Evolutionary conservation across 441 rosid genomes (phyloP), one percentile per base, ranked within the genome.

Genomic region (Cnidoscolus chayamansa): DNA sequence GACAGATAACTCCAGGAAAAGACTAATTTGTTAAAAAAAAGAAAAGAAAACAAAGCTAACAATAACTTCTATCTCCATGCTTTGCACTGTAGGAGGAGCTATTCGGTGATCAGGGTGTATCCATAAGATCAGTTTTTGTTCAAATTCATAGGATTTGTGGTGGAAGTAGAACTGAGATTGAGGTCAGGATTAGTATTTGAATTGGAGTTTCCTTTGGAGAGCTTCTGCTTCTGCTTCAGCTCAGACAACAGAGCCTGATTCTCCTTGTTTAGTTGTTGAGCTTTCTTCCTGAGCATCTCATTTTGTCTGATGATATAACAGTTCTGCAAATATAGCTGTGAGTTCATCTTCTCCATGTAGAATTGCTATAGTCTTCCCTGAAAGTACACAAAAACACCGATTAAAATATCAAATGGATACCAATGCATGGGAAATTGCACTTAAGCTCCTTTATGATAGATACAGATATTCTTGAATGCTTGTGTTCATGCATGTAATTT

Each of bases 201-300:
- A 11, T 57, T 74, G 49, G 81, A 50, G 70, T 53, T 71, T 37
- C 60, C 37, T 40, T 53, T 58, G 30, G 82, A 65, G 40, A 73
- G 78, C 66, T 73, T 81, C 76, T 78, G 75, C 72, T 78, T 73
- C 60, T 9, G 45, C 45, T 40, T 40, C 54, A 81, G 75, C 78
- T 80, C 78, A 10, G 79, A 70, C 51, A 78, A 63, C 5, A 82
- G 78, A 17, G 81, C 82, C 77, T 83, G 80, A 65, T 86, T 83
- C 77, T 83, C 85, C 73, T 74, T 79, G 70, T 78, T 74, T 48
- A 84, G 83, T 70, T 63, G 77, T 30, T 81, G 78, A 43, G 85
- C 86, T 69, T 75, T 83, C 73, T 67, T 81, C 85, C 84, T 70
- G 19, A 81, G 81, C 78, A 70, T 79, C 85, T 83, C 83, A 47